Conservation (phyloP, 2,329 filamentous ascomycete species). For the Diatrype stigma region DNA sequence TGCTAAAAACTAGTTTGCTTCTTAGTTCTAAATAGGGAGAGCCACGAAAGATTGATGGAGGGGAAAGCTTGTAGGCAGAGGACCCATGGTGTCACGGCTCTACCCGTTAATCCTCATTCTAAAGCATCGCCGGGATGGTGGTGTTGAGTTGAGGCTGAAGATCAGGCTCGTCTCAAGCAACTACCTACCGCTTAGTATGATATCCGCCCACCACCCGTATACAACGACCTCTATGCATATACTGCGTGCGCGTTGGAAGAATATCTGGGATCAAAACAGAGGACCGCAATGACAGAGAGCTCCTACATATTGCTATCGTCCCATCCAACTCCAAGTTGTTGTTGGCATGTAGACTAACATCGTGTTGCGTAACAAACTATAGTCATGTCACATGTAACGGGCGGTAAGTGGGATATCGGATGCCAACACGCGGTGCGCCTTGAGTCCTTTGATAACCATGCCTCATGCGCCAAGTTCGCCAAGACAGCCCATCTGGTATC, state of each 20-base stretch:
- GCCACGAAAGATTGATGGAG: neutral
- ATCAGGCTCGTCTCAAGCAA: neutral
- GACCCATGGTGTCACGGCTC: neutral
- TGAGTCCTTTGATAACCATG: neutral
- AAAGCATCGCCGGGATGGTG: neutral
- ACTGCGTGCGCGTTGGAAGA: neutral
- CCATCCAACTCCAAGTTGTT: no score
- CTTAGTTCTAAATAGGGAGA: neutral
- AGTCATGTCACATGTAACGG: neutral
- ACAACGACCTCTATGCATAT: neutral
- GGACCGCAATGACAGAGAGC: slow-evolving; percentile 1
- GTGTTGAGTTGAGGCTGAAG: neutral
- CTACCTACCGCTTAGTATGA: no score
- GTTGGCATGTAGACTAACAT: neutral
- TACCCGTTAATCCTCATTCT: neutral
- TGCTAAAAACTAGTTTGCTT: neutral
- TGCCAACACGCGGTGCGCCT: neutral
- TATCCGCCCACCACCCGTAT: neutral
- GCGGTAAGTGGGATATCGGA: neutral
- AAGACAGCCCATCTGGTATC: slow-evolving; percentile 21
- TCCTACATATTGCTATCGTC: neutral
- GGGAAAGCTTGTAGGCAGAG: neutral
- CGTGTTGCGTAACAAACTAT: neutral
- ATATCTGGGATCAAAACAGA: no score
- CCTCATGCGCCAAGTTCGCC: slow-evolving; percentile 24